Conservation (phyloP, 495 filamentous ascomycete species). For the Emericellopsis terricola region DNA sequence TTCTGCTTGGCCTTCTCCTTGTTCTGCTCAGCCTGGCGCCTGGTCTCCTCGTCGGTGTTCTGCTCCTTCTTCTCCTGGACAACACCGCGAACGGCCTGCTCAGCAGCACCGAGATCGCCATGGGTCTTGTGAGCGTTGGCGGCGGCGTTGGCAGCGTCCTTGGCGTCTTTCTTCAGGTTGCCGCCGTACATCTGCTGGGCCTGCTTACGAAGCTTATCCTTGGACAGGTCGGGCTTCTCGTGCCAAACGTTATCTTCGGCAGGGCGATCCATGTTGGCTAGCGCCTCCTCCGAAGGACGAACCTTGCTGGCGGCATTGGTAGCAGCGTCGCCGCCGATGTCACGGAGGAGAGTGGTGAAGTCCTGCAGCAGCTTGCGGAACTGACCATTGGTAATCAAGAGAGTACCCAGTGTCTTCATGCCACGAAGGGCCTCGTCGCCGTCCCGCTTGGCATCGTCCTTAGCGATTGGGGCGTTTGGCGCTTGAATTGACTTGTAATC, state of each 20-base stretch:
- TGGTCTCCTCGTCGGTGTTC: slow-evolving; percentile 41
- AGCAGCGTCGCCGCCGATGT: slow-evolving; percentile 82
- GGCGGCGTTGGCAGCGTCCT: slow-evolving; percentile 12
- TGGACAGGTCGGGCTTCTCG: slow-evolving; percentile 63
- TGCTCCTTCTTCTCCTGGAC: slow-evolving; percentile 35
- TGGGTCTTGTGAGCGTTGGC: neutral
- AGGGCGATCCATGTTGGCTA: slow-evolving; percentile 60
- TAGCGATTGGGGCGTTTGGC: slow-evolving; percentile 51
- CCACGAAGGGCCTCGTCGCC: slow-evolving; percentile 66
- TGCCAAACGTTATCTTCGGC: slow-evolving; percentile 90
- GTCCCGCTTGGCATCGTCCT: slow-evolving; percentile 61
- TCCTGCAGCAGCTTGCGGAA: slow-evolving; percentile 88
- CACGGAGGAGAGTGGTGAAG: slow-evolving; percentile 63
- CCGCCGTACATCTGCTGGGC: slow-evolving; percentile 38
- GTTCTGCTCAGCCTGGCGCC: no score
- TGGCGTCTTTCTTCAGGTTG: slow-evolving; percentile 34
- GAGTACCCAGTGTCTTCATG: slow-evolving; percentile 70
- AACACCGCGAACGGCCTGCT: slow-evolving; percentile 28
- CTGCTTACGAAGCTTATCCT: slow-evolving; percentile 49
- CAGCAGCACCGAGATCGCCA: slow-evolving; percentile 5
- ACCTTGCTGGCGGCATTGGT: slow-evolving; percentile 61
- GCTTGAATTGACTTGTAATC: slow-evolving; percentile 35
- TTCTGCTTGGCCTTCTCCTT: slow-evolving; percentile 31
- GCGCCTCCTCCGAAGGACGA: slow-evolving; percentile 60
- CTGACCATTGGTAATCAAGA: slow-evolving; percentile 90